Evolutionary conservation across 768 basidiomycete species (phyloP).

Genomic region (Infundibulicybe gibba): DNA sequence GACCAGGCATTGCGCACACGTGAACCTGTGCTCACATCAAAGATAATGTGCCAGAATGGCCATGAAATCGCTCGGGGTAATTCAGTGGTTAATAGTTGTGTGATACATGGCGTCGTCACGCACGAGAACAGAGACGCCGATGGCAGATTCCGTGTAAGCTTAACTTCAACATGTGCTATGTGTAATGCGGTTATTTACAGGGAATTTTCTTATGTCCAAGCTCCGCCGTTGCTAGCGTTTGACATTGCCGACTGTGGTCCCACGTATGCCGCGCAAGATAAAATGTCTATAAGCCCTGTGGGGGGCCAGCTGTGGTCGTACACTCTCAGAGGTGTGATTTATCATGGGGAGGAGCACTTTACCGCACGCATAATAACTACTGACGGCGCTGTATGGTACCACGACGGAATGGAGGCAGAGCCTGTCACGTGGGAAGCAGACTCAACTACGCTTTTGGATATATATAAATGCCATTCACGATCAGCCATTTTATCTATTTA

Average conservation of each 20-base stretch:
- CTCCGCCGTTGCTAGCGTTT: too few relatives aligned
- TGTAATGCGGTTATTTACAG: not conserved
- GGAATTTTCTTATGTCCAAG: not conserved
- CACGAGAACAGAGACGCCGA: too few relatives aligned
- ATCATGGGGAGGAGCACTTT: conserved; percentile 15
- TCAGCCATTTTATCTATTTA: too few relatives aligned
- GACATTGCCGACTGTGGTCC: conserved; percentile 4
- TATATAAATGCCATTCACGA: too few relatives aligned
- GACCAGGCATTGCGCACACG: not conserved
- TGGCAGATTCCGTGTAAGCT: too few relatives aligned
- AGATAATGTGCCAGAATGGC: not conserved
- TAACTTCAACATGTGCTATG: too few relatives aligned
- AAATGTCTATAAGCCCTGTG: conserved; percentile 1
- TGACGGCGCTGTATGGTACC: conserved; percentile 12
- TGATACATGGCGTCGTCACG: too few relatives aligned
- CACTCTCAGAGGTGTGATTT: conserved; percentile 12
- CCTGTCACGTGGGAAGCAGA: too few relatives aligned
- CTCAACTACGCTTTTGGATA: too few relatives aligned
- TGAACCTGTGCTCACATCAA: not conserved
- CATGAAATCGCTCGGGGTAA: too few relatives aligned
- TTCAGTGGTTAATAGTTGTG: too few relatives aligned
- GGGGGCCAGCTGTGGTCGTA: not conserved
- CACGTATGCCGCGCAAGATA: not conserved
- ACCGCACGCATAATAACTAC: too few relatives aligned
- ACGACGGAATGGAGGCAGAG: conserved; percentile 17